phyloP scores from a whole-genome alignment of 176 grass and related monocot species.

The Pontederia crassipes region DNA sequence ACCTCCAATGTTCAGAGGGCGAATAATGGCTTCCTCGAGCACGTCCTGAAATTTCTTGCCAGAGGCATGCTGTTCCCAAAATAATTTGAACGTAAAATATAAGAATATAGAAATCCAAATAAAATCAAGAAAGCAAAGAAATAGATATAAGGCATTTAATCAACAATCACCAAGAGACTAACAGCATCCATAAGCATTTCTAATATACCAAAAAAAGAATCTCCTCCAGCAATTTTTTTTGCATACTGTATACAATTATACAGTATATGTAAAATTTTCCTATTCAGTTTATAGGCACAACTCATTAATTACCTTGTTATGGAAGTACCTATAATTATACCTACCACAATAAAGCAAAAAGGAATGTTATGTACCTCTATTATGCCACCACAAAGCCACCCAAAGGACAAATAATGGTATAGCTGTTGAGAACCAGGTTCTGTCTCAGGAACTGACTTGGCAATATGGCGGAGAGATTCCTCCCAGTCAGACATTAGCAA shows the following conservation, averaged over 20 bases:
- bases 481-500: constrained; percentile 83
- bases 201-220: no score
- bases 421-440: constrained; percentile 76
- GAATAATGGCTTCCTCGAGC: constrained; percentile 83
- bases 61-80: constrained; percentile 56
- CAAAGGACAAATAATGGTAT: constrained; percentile 94
- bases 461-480: constrained; percentile 44
- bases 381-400: constrained; percentile 92
- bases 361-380: constrained; percentile 60
- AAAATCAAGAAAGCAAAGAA: not conserved
- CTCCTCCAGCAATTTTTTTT: no score
- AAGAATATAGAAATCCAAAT: not conserved
- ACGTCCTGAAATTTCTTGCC: constrained; percentile 94
- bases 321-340: not conserved
- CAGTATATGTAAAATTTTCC: no score
- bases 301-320: not conserved
- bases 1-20: constrained; percentile 87
- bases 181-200: no score
- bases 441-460: constrained; percentile 47
- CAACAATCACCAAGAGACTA: no score
- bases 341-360: not conserved
- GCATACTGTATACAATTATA: no score
- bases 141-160: not conserved
- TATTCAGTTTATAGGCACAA: no score
- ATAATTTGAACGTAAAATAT: constrained; percentile 2